A percentile compares a stretch with the other conserved stretches of the same genome.
These are phyloP conservation scores for Penicillium flavigenum DNA, from an alignment of 495 filamentous ascomycete species.

Conservation along the genomic window DNA sequence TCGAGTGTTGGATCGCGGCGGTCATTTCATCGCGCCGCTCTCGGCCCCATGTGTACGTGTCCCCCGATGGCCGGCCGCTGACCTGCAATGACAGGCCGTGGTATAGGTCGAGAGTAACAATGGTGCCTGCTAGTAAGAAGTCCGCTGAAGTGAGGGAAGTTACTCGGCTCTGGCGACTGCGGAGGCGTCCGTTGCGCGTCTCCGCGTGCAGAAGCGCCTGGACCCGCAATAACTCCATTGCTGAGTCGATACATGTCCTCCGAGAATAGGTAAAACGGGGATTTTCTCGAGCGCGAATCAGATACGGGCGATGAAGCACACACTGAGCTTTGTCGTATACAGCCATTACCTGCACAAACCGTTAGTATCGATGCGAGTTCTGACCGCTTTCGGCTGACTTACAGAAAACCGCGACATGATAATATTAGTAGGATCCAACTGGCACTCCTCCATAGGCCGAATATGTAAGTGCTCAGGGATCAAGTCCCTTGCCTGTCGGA, in stretches of 20 bases:
- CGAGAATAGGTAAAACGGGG: conserved; percentile 80
- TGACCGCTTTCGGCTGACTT: conserved; percentile 10
- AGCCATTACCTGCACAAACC: conserved; percentile 59
- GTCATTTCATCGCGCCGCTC: conserved; percentile 78
- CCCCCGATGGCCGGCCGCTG: conserved; percentile 44
- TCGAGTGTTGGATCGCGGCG: conserved; percentile 64
- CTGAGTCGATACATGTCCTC: conserved; percentile 82
- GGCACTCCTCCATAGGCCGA: conserved; percentile 72
- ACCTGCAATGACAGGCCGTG: conserved; percentile 38
- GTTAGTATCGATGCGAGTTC: conserved; percentile 17
- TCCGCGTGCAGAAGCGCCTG: conserved; percentile 76
- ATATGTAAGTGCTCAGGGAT: conserved; percentile 78
- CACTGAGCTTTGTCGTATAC: conserved; percentile 87
- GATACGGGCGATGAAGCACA: conserved; percentile 84
- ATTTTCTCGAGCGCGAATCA: conserved; percentile 74
- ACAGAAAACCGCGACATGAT: conserved; percentile 80
- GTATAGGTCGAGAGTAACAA: conserved; percentile 80
- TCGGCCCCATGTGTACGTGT: conserved; percentile 63
- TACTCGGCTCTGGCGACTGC: conserved; percentile 69
- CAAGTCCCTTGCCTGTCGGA: conserved; percentile 67
- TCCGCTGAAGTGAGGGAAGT: conserved; percentile 77
- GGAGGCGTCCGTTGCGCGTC: conserved; percentile 68
- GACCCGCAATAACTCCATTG: conserved; percentile 73
- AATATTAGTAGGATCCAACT: conserved; percentile 70
- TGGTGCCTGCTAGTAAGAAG: conserved; percentile 86